Evolutionary conservation across 352 stramenopile genomes (phyloP).

Genomic region (Stephanocyclus meneghinianus): DNA sequence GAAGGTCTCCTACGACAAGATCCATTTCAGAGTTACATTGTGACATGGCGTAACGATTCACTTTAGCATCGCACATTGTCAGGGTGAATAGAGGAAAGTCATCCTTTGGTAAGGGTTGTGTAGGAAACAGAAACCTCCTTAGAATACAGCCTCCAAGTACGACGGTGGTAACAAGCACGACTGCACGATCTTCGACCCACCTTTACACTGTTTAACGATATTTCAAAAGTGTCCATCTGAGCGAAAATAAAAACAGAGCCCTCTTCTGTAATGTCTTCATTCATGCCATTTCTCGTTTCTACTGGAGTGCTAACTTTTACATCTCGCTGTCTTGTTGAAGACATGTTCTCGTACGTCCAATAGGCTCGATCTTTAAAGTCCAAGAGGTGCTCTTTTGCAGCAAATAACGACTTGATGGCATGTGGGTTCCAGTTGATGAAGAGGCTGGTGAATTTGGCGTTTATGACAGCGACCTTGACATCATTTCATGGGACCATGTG

Average conservation of each 20-base stretch:
- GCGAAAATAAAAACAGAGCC: constrained; percentile 65
- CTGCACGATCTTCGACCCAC: neutral
- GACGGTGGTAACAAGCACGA: neutral
- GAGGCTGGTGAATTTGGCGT: constrained; percentile 78
- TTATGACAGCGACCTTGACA: constrained; percentile 45
- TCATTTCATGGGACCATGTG: no score
- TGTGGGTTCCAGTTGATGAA: constrained; percentile 84
- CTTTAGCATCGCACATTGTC: constrained; percentile 70
- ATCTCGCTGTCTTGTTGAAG: constrained; percentile 13
- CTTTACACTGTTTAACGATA: constrained; percentile 76
- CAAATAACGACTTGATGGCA: constrained; percentile 71
- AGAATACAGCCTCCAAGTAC: neutral
- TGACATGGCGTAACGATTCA: constrained; percentile 59
- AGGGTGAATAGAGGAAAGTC: constrained; percentile 79
- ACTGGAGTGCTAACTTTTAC: neutral
- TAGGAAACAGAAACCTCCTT: neutral
- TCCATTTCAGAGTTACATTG: constrained; percentile 58
- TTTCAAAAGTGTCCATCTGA: constrained; percentile 75
- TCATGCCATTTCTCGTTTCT: neutral
- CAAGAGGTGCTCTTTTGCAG: constrained; percentile 46
- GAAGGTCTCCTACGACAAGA: constrained; percentile 75
- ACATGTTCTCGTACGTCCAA: constrained; percentile 58
- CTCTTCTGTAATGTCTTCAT: neutral
- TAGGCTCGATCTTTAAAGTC: constrained; percentile 62
- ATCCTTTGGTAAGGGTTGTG: constrained; percentile 35